phyloP scores from a whole-genome alignment of 371 early-diverging fungal genomes.

The Mucor plumbeus region DNA sequence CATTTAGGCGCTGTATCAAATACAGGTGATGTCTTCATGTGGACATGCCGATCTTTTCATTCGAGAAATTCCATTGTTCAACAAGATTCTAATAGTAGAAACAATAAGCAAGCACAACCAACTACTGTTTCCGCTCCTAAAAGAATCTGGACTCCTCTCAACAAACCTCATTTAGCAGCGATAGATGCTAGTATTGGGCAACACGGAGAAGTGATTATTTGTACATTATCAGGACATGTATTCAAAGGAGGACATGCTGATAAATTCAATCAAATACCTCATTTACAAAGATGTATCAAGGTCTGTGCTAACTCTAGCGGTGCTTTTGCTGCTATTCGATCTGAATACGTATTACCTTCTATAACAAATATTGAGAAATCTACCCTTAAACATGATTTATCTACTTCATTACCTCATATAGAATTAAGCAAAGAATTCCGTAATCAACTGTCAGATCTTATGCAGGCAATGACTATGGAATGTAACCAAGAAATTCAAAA shows the following conservation, averaged over 20 bases:
- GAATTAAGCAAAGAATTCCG: not conserved
- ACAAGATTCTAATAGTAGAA: not conserved
- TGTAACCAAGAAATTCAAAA: not conserved
- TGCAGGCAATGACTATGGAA: not conserved
- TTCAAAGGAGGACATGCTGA: slow-evolving; percentile 50
- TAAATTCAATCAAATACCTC: slow-evolving; percentile 47
- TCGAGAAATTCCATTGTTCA: not conserved
- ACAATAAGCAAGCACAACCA: slow-evolving; percentile 5
- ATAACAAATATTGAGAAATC: slow-evolving; percentile 10
- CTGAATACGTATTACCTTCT: slow-evolving; percentile 37
- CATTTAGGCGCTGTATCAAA: slow-evolving; percentile 57
- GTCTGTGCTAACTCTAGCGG: slow-evolving; percentile 63
- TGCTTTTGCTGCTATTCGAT: slow-evolving; percentile 65
- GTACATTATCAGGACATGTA: slow-evolving; percentile 57
- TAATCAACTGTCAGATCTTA: not conserved
- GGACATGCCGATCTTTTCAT: slow-evolving; percentile 39
- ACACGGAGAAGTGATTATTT: slow-evolving; percentile 54
- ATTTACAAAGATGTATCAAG: slow-evolving; percentile 56
- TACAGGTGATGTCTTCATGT: slow-evolving; percentile 60
- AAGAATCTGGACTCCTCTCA: slow-evolving; percentile 49
- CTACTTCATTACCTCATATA: slow-evolving; percentile 45
- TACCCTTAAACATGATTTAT: slow-evolving; percentile 39
- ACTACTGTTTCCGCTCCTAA: slow-evolving; percentile 34
- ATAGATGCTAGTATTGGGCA: slow-evolving; percentile 57
- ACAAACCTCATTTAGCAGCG: slow-evolving; percentile 44